phyloP scores from a whole-genome alignment of 768 basidiomycete genomes.

The Fomitopsis pulvina region DNA sequence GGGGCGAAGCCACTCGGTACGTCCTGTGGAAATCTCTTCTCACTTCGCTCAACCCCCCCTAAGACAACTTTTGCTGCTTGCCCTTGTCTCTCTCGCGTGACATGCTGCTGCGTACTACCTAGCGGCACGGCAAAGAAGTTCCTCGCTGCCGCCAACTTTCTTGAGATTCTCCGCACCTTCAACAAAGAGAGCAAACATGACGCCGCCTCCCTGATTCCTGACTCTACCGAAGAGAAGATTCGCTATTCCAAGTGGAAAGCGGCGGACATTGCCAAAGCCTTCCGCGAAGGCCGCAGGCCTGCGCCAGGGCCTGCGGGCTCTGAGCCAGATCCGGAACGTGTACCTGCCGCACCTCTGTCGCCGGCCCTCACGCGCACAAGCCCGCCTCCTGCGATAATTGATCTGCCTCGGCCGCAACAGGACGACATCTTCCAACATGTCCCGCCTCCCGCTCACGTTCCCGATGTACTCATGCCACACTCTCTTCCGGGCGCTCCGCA shows the following conservation, averaged over 20 bases:
- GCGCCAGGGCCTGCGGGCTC: slow-evolving; percentile 67
- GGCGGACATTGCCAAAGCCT: slow-evolving; percentile 87
- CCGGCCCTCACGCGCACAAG: slow-evolving; percentile 3
- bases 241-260: slow-evolving; percentile 98
- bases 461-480: slow-evolving; percentile 14
- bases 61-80: neutral
- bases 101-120: neutral
- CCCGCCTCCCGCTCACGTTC: slow-evolving; percentile 20
- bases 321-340: slow-evolving; percentile 3
- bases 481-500: slow-evolving; percentile 17
- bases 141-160: slow-evolving; percentile 89
- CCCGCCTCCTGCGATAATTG: slow-evolving; percentile 8
- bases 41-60: neutral
- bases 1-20: slow-evolving; percentile 69
- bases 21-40: slow-evolving; percentile 9
- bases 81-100: neutral
- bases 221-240: slow-evolving; percentile 74
- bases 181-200: slow-evolving; percentile 36
- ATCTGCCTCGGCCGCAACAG: slow-evolving; percentile 9
- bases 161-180: slow-evolving; percentile 82
- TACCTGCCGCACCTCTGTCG: slow-evolving; percentile 13
- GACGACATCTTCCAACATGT: slow-evolving; percentile 5
- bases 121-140: slow-evolving; percentile 94
- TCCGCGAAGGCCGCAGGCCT: slow-evolving; percentile 88
- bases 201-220: slow-evolving; percentile 6